Evolutionary conservation across 176 grass and related monocot genomes (phyloP), one percentile per base, ranked within the genome.

Genomic region (Avena atlantica): DNA sequence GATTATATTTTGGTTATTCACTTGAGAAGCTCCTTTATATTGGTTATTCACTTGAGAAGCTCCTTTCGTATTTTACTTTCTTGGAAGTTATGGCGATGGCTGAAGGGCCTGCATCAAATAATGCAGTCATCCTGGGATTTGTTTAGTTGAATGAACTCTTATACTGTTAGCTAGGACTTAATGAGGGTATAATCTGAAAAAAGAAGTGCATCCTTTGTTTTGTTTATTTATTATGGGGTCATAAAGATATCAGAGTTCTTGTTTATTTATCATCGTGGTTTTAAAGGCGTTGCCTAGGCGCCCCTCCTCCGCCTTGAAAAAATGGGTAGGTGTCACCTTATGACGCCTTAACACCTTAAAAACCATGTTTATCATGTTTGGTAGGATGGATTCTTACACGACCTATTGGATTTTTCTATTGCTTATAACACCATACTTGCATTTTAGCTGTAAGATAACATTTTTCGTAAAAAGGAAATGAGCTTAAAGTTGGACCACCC

Each of bases 101-200:
- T 9, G 61, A 78, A 86, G 20, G 65, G n/a, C 58, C 13, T 56
- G 59, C 17, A 12, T 19, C 23, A 27, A 76, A 53, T 70, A 10
- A 21, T 57, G 9, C 29, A 71, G 13, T 71, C 25, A 58, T 83
- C 40, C 31, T 37, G 31, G 29, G 20, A 25, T 70, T 83, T 83
- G 13, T 72, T 58, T 45, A 83, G 34, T 72, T 53, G n/a, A 71
- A 71, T 40, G 59, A 4, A 79, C 6, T 8, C 20, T 44, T 70
- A 37, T 69, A 40, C 73, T 27, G 50, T 55, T 31, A 76, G 64
- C 12, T 83, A 47, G 50, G 15, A 76, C 70, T 82, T 56, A 10
- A 36, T 58, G 3, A 49, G 51, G 36, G n/a, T 69, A 83, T 44
- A 59, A 20, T 83, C 31, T 64, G 76, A 49, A 86, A 86, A 72